Evolutionary conservation across 2,329 filamentous ascomycete genomes (phyloP).

Genomic region (Verticillium nonalfalfae): DNA sequence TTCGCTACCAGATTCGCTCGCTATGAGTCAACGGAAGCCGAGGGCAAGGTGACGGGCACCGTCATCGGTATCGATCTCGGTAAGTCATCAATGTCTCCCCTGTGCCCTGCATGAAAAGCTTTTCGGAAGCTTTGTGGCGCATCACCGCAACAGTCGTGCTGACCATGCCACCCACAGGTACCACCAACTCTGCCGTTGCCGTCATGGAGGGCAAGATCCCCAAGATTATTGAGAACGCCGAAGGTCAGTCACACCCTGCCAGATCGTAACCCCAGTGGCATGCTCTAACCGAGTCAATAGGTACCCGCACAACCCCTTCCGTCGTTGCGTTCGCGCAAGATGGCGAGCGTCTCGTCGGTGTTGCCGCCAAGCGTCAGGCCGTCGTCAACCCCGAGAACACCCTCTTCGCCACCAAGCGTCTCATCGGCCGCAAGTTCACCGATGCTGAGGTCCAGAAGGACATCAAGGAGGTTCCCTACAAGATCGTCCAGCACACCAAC

Average conservation of each 20-base stretch:
- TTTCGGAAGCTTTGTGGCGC: neutral
- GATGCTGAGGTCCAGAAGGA: slow-evolving; percentile 92
- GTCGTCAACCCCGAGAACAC: slow-evolving; percentile 99
- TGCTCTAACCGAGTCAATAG: slow-evolving; percentile 31
- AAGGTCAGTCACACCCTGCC: slow-evolving; percentile 52
- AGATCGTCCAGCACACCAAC: slow-evolving; percentile 95
- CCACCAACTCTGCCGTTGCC: slow-evolving; percentile 95
- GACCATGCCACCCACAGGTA: slow-evolving; percentile 41
- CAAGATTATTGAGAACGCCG: slow-evolving; percentile 95
- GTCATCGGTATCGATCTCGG: slow-evolving; percentile 99
- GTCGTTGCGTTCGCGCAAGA: slow-evolving; percentile 95
- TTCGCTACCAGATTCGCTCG: slow-evolving; percentile 68
- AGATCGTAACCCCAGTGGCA: neutral
- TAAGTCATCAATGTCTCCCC: slow-evolving; percentile 32
- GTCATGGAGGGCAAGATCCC: slow-evolving; percentile 96
- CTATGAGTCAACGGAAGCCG: slow-evolving; percentile 62
- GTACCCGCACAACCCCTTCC: slow-evolving; percentile 85
- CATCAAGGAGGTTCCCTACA: slow-evolving; percentile 96
- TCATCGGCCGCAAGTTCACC: slow-evolving; percentile 96
- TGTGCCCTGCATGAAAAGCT: neutral
- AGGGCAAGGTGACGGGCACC: slow-evolving; percentile 85
- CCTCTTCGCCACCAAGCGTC: slow-evolving; percentile 95
- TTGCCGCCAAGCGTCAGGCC: slow-evolving; percentile 94
- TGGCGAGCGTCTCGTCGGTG: slow-evolving; percentile 92
- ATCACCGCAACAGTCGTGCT: neutral